These are phyloP conservation scores for Sclerotinia spermophila DNA, from an alignment of 2,329 filamentous ascomycete species.

Conservation along the genomic window DNA sequence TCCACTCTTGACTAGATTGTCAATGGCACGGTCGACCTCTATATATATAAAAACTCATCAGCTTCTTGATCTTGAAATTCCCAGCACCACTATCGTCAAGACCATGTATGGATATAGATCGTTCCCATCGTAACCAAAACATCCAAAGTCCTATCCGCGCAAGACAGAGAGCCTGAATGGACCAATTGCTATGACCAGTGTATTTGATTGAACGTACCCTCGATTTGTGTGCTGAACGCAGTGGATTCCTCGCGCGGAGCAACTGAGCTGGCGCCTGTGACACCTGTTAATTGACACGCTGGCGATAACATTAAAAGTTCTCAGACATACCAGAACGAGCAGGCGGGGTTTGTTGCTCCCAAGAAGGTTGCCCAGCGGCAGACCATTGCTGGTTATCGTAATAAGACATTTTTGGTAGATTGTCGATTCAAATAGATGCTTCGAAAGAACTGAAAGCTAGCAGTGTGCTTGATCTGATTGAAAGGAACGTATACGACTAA, in stretches of 20 bases:
- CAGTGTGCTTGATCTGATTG: constrained; percentile 30
- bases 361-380: constrained; percentile 55
- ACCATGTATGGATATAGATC: background rate
- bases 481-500: constrained; percentile 37
- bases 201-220: constrained; percentile 60
- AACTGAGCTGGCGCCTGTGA: constrained; percentile 69
- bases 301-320: constrained; percentile 10
- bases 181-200: background rate
- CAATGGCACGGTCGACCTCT: constrained; percentile 96
- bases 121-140: background rate
- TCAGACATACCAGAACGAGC: constrained; percentile 63
- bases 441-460: constrained; percentile 36
- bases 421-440: constrained; percentile 31
- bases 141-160: background rate
- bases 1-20: constrained; percentile 94
- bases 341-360: constrained; percentile 70
- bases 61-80: constrained; percentile 9
- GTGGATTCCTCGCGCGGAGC: constrained; percentile 69
- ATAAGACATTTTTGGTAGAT: constrained; percentile 54
- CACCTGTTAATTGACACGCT: constrained; percentile 31
- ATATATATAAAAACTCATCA: constrained; percentile 22
- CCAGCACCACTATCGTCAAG: background rate
- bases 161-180: background rate
- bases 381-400: constrained; percentile 67
- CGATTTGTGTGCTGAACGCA: constrained; percentile 84